Conservation (phyloP, 495 filamentous ascomycete species). For the Penicillium canariense region DNA sequence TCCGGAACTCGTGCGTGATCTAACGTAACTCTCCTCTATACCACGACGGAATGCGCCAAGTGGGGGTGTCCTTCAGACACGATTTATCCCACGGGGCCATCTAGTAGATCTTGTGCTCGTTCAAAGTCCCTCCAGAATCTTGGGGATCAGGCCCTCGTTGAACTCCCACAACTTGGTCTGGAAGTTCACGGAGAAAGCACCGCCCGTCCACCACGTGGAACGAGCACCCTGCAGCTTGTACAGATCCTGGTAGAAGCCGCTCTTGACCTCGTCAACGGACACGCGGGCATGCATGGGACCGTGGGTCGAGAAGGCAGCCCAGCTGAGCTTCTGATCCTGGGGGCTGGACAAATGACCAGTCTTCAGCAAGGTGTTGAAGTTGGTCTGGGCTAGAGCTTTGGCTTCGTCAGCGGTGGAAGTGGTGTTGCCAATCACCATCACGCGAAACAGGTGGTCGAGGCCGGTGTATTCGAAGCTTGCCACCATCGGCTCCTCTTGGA, state of each 20-base stretch:
- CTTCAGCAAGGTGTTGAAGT: constrained; percentile 29
- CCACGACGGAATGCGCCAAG: too few relatives aligned
- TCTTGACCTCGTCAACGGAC: constrained; percentile 25
- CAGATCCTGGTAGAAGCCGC: constrained; percentile 35
- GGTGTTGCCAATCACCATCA: constrained; percentile 38
- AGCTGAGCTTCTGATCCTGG: constrained; percentile 21
- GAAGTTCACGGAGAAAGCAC: constrained; percentile 39
- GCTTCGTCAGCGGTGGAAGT: constrained; percentile 26
- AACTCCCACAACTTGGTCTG: constrained; percentile 41
- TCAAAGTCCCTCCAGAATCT: constrained; percentile 1
- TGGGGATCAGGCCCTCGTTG: constrained; percentile 18
- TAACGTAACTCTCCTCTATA: too few relatives aligned
- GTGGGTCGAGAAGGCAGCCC: constrained; percentile 37
- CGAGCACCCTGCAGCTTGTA: constrained; percentile 39
- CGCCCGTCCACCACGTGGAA: constrained; percentile 43
- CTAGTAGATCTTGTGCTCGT: too few relatives aligned
- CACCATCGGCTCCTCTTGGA: constrained; percentile 35
- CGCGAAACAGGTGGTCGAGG: constrained; percentile 34
- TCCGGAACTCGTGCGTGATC: too few relatives aligned
- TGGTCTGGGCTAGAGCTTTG: constrained; percentile 24
- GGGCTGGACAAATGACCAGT: constrained; percentile 24
- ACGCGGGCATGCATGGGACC: constrained; percentile 37
- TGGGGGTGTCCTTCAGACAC: too few relatives aligned
- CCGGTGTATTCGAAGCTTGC: constrained; percentile 30
- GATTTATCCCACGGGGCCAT: too few relatives aligned